Evolutionary conservation across 2,329 filamentous ascomycete genomes (phyloP).

Genomic region (Capronia americana): DNA sequence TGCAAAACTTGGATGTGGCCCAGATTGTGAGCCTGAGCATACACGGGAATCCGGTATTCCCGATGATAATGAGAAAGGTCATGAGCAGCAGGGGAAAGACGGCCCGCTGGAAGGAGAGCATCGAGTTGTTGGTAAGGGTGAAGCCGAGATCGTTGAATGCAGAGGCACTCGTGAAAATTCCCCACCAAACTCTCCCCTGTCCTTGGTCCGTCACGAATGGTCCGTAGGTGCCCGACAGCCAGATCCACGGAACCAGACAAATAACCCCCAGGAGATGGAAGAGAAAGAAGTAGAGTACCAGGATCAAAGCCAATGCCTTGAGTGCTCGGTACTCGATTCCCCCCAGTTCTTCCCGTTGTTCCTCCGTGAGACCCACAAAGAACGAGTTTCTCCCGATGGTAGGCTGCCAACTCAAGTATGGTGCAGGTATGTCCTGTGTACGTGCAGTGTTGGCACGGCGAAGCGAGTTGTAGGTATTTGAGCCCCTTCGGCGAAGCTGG

Average conservation of each 20-base stretch:
- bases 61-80: conserved; percentile 49
- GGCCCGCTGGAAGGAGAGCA: conserved; percentile 64
- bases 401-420: conserved; percentile 92
- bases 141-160: conserved; percentile 96
- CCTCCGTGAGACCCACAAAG: conserved; percentile 85
- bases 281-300: conserved; percentile 80
- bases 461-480: conserved; percentile 51
- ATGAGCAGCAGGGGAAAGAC: conserved; percentile 49
- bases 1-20: conserved; percentile 71
- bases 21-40: conserved; percentile 83
- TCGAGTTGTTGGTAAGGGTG: conserved; percentile 89
- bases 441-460: conserved; percentile 57
- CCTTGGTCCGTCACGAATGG: conserved; percentile 66
- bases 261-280: conserved; percentile 80
- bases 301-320: conserved; percentile 80
- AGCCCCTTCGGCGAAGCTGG: conserved; percentile 53
- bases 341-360: conserved; percentile 91
- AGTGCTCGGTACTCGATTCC: conserved; percentile 95
- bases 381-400: conserved; percentile 92
- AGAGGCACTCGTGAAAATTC: conserved; percentile 83
- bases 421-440: conserved; percentile 65
- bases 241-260: conserved; percentile 81
- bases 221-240: conserved; percentile 67
- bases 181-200: conserved; percentile 82
- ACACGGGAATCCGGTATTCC: conserved; percentile 60